Conservation (phyloP, 1,139 yeast species). For the Candida sp. region DNA sequence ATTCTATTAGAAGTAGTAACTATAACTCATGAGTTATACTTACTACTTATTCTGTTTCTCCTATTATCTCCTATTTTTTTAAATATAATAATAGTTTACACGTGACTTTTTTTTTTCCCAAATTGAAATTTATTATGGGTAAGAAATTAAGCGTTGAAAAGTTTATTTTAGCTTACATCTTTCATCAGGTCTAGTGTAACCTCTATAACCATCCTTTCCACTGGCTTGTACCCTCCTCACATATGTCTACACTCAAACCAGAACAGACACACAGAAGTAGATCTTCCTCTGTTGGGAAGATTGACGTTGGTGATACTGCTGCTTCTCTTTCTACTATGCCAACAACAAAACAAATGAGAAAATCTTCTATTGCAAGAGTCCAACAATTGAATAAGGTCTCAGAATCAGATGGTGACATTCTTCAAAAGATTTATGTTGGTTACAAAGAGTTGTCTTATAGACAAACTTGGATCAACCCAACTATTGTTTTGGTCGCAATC, state of each 20-base stretch:
- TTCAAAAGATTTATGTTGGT: conserved; percentile 49
- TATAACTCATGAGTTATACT: no score
- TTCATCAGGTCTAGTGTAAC: no score
- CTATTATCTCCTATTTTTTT: no score
- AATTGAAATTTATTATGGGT: no score
- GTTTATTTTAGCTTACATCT: not conserved
- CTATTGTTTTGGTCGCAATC: conserved; percentile 40
- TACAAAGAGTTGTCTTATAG: conserved; percentile 62
- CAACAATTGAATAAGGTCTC: conserved; percentile 24
- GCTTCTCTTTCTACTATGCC: conserved; percentile 50
- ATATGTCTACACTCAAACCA: not conserved
- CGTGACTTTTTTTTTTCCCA: no score
- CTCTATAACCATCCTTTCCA: no score
- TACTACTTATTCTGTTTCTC: no score
- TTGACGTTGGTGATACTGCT: conserved; percentile 54
- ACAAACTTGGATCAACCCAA: conserved; percentile 80
- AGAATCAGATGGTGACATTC: conserved; percentile 38
- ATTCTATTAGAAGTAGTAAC: no score
- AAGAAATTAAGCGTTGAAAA: not conserved
- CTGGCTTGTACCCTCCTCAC: not conserved
- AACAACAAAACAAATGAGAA: conserved; percentile 30
- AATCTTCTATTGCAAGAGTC: conserved; percentile 31
- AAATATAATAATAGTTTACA: no score
- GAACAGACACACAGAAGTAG: conserved; percentile 19
- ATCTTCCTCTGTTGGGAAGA: conserved; percentile 56